phyloP scores from a whole-genome alignment of 768 basidiomycete species.

The Termitomyces sp. region DNA sequence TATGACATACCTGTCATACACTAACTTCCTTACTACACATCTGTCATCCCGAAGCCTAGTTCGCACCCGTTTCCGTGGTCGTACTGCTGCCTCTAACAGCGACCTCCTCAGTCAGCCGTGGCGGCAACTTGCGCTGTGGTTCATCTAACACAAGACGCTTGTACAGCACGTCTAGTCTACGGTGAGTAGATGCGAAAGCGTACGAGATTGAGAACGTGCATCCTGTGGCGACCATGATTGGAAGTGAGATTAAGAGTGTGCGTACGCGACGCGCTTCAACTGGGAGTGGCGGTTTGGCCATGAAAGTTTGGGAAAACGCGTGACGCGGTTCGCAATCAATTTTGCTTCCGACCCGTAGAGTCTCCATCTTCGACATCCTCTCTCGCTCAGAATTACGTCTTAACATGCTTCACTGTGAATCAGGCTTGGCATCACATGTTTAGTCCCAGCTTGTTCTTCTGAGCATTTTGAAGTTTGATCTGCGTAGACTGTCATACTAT shows the following conservation, averaged over 20 bases:
- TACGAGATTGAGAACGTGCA: background rate
- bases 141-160: background rate
- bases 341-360: no score
- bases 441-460: no score
- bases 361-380: no score
- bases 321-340: background rate
- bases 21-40: background rate
- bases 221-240: background rate
- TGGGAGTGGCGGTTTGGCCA: background rate
- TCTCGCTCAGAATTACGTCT: no score
- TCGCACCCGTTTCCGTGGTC: background rate
- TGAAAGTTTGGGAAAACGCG: background rate
- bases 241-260: background rate
- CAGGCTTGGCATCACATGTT: no score
- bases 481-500: no score
- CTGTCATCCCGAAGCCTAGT: background rate
- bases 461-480: no score
- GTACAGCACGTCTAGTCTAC: background rate
- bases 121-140: background rate
- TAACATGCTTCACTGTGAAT: no score
- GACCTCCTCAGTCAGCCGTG: background rate
- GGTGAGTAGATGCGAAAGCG: background rate
- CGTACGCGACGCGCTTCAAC: constrained; percentile 3
- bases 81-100: background rate
- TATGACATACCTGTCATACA: background rate